phyloP scores from a whole-genome alignment of 495 filamentous ascomycete species.

The Xylaria grammica region DNA sequence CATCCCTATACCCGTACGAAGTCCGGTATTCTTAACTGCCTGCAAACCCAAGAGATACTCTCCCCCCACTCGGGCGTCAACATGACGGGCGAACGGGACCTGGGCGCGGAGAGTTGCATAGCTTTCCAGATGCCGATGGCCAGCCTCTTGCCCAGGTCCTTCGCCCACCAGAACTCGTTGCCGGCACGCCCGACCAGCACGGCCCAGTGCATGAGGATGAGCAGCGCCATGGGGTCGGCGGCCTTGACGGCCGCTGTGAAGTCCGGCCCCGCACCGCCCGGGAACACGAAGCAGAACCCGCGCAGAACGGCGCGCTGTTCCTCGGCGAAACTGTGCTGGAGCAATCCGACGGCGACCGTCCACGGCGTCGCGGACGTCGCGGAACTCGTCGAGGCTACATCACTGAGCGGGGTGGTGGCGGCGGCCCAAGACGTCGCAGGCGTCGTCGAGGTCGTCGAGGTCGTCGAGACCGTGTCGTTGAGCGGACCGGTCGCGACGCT shows the following conservation, averaged over 20 bases:
- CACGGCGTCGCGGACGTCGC: slow-evolving; percentile 20
- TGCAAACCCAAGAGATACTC: slow-evolving; percentile 20
- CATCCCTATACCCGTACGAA: not conserved
- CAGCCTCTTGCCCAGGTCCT: slow-evolving; percentile 12
- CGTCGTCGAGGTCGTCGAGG: slow-evolving; percentile 7
- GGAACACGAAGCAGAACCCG: slow-evolving; percentile 35
- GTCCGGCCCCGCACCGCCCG: slow-evolving; percentile 29
- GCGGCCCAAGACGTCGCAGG: slow-evolving; percentile 10
- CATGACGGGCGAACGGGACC: not conserved
- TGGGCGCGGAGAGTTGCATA: slow-evolving; percentile 15
- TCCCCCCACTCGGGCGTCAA: slow-evolving; percentile 20
- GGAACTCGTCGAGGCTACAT: slow-evolving; percentile 17
- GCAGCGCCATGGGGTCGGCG: slow-evolving; percentile 39
- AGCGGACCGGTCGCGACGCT: slow-evolving; percentile 8
- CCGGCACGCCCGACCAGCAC: slow-evolving; percentile 31
- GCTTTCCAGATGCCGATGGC: slow-evolving; percentile 18
- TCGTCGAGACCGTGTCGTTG: slow-evolving; percentile 16
- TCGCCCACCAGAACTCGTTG: slow-evolving; percentile 25
- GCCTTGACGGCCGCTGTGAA: slow-evolving; percentile 34
- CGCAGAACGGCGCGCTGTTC: slow-evolving; percentile 31
- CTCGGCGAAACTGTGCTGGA: slow-evolving; percentile 35
- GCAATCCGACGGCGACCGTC: slow-evolving; percentile 23
- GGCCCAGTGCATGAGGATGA: slow-evolving; percentile 40
- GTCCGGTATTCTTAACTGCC: slow-evolving; percentile 10
- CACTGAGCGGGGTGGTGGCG: slow-evolving; percentile 11